Base-by-base conservation (phyloP, 2,329 filamentous ascomycete genomes). In the Cytospora chrysosperma region DNA sequence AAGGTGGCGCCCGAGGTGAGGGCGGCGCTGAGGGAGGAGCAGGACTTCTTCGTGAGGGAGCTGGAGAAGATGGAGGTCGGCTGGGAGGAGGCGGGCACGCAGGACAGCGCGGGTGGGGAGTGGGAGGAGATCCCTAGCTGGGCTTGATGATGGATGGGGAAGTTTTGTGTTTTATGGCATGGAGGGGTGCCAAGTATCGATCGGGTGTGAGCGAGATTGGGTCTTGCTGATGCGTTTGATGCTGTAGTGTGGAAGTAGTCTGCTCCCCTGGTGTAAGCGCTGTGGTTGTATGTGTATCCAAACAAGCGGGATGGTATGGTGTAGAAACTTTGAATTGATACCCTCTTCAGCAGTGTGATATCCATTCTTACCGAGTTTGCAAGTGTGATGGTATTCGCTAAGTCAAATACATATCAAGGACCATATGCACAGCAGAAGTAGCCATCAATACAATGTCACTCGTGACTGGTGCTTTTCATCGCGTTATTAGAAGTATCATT, bases 1-100 rank as follows among this genome's bases (percentile, higher is more conserved):
- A 85, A 88, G 63, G 91, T 97, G 83, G 87, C 82, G 24, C 75
- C 78, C 15, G 84, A 83, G 63, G 77, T 84, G 56, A 73, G 84
- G 19, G 79, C 82, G 12, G 82, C 88, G 52, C 79, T 90, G 73
- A 83, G 86, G 58, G 88, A 91, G 72, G 89, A 93, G 75, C 84
- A 89, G 67, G 90, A 93, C 72, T 94, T 94, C 73, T 94, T 94
- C 72, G 83, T 86, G 43, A 81, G 89, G 28, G 91, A 94, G 76
- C 77, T 94, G 57, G 90, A 93, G 72, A 90, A 86, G 73, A 81
- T 91, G 74, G 89, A 88, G 61, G 70, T 82, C 56, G 75, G 75
- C 62, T 85, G 81, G 77, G 75, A 71, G 17, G 82, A 83, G 21
- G 65, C 75, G 54, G 75, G 71, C 3, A 70, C 68, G 32, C 69